Conservation (phyloP, 163 green algal genomes). For the Picocystis sp. region DNA sequence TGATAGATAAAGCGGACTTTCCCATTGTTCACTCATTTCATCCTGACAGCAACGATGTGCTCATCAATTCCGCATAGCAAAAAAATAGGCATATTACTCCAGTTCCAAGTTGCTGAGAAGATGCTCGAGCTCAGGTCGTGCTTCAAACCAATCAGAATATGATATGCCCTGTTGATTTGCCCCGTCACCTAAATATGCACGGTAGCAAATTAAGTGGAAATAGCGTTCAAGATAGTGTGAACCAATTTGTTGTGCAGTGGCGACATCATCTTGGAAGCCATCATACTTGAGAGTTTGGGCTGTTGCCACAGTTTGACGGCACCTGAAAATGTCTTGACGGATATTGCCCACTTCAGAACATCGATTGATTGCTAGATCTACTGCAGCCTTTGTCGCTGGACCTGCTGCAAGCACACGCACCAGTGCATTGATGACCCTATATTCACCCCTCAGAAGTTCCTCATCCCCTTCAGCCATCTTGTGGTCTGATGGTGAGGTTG, state of each 20-base stretch:
- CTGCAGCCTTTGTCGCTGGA: slow-evolving; percentile 47
- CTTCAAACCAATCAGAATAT: slow-evolving; percentile 34
- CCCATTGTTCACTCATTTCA: too few relatives aligned
- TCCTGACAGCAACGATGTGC: too few relatives aligned
- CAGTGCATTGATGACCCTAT: slow-evolving; percentile 9
- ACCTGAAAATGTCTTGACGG: slow-evolving; percentile 50
- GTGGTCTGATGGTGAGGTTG: background rate
- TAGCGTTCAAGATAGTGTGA: slow-evolving; percentile 83
- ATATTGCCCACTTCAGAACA: slow-evolving; percentile 48
- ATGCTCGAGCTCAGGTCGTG: slow-evolving; percentile 39
- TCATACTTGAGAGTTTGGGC: background rate
- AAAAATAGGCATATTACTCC: slow-evolving; percentile 7
- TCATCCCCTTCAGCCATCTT: slow-evolving; percentile 22
- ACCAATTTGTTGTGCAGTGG: slow-evolving; percentile 50
- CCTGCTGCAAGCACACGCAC: slow-evolving; percentile 53
- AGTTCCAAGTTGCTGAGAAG: slow-evolving; percentile 31
- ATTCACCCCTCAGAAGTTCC: slow-evolving; percentile 5
- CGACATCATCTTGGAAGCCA: slow-evolving; percentile 11
- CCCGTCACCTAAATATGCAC: slow-evolving; percentile 16
- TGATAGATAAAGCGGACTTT: too few relatives aligned
- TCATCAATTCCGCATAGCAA: background rate
- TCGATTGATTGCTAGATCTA: slow-evolving; percentile 50
- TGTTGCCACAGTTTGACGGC: slow-evolving; percentile 30
- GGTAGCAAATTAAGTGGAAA: slow-evolving; percentile 55
- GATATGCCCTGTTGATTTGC: slow-evolving; percentile 2